phyloP scores from a whole-genome alignment of 805 yeast genomes.

The Ogataea ramenticola region DNA sequence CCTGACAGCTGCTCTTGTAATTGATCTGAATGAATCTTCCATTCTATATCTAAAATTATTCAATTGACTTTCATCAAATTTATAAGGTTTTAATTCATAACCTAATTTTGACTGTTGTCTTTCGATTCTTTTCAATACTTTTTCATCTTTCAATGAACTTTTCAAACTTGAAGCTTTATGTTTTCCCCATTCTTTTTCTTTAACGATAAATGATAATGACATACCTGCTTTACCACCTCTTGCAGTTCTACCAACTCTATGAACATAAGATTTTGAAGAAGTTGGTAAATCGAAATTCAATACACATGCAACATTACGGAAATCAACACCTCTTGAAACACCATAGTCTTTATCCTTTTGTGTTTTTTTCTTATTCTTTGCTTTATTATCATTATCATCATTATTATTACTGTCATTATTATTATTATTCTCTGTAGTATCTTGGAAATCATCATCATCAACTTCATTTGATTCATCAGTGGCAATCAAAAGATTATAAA shows the following conservation, averaged over 20 bases:
- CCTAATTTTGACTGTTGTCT: constrained; percentile 72
- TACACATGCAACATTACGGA: constrained; percentile 93
- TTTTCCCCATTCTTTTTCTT: constrained; percentile 76
- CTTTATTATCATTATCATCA: constrained; percentile 3
- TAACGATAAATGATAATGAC: constrained; percentile 88
- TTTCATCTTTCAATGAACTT: constrained; percentile 79
- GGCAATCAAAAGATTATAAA: constrained; percentile 82
- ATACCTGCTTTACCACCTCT: constrained; percentile 95
- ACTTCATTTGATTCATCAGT: constrained; percentile 80
- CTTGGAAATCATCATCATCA: constrained; percentile 41
- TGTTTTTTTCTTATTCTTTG: constrained; percentile 3
- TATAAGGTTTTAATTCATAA: constrained; percentile 74
- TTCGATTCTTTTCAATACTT: constrained; percentile 66
- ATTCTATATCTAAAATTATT: constrained; percentile 94
- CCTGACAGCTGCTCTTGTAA: constrained; percentile 80
- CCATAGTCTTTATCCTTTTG: constrained; percentile 64
- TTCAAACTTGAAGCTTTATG: constrained; percentile 73
- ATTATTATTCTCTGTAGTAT: constrained; percentile 15
- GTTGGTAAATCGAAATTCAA: constrained; percentile 91
- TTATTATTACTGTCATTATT: constrained; percentile 2
- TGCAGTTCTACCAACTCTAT: constrained; percentile 95
- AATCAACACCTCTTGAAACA: constrained; percentile 95
- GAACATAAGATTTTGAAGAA: constrained; percentile 82
- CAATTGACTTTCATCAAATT: constrained; percentile 85
- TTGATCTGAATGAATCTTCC: constrained; percentile 95